Base-by-base conservation (phyloP, 768 basidiomycete genomes). In the Phlebiopsis gigantea region DNA sequence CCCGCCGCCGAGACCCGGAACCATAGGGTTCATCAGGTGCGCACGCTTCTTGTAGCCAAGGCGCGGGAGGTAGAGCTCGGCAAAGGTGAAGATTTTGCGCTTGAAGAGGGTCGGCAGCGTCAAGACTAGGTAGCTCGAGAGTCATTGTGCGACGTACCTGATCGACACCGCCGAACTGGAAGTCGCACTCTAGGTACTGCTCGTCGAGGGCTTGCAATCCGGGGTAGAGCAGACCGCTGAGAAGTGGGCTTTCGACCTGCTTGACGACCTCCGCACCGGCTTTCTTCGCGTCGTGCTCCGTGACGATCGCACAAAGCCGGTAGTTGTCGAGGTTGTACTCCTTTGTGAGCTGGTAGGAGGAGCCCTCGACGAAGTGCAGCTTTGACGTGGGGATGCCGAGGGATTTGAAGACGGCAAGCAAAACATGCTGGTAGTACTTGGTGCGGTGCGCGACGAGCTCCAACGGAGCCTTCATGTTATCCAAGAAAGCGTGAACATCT, bases 191-290 rank as follows among this genome's bases (percentile, higher is more conserved):
- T 19, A 99, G 81, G 79, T 98, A 98, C 73, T 98, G 85, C 71
- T 99, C 97, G 63, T 99, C 97, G 25, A 99, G 82, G 9, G 97
- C 95, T 64, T 99, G 97, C 42, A 99, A 72, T 39, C 95, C 94
- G 0, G 97, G 97, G 79, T 99, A 98, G 55, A 99, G 80, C 59
- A 98, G 71, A 1, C 94, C 94, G 60, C 92, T 93, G 53, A 99
- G 76, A 49, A 95, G 75, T 0, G 94, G 90, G 65, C 88, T 93
- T 59, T 93, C 90, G 5, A 95, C 90, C 71, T 98, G 96, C 71
- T 98, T 98, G 63, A 99, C 97, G 55, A 98, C 97, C 69, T 98
- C 97, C 1, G 97, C 95, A 5, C 97, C 97, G 0, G 97, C 97
- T 71, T 97, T 97, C 70, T 96, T 96, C 24, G 96, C 93, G 63